These are phyloP conservation scores for Melampsora larici-populina DNA, from an alignment of 1,284 basidiomycete species.

Conservation along the genomic window DNA sequence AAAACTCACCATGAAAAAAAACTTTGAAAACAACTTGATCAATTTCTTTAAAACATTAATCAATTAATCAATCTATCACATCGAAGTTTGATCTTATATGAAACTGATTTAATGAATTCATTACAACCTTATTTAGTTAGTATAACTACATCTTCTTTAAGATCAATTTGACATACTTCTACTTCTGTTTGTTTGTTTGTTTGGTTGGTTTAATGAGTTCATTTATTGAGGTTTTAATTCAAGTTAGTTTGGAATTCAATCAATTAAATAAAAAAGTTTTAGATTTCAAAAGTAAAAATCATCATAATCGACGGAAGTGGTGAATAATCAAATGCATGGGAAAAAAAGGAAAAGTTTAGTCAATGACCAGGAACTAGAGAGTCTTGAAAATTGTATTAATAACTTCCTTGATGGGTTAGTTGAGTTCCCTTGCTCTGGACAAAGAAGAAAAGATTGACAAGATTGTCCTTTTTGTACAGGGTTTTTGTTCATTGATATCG, in stretches of 20 bases:
- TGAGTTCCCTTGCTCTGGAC: constrained; percentile 47
- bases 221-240: too few relatives aligned
- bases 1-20: constrained; percentile 65
- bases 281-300: constrained; percentile 41
- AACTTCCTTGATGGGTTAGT: too few relatives aligned
- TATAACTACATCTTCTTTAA: constrained; percentile 89
- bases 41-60: constrained; percentile 79
- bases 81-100: too few relatives aligned
- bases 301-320: constrained; percentile 55
- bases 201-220: too few relatives aligned
- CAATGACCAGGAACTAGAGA: too few relatives aligned
- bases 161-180: too few relatives aligned
- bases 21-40: constrained; percentile 75
- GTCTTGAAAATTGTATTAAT: too few relatives aligned
- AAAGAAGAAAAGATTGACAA: neutral
- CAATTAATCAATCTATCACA: too few relatives aligned
- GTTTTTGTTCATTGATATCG: constrained; percentile 96
- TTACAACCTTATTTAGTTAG: constrained; percentile 86
- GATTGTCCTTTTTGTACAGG: constrained; percentile 58
- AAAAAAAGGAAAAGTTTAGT: constrained; percentile 72
- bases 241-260: too few relatives aligned
- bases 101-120: too few relatives aligned
- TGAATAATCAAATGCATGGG: constrained; percentile 65
- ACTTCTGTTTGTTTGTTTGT: too few relatives aligned
- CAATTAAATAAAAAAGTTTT: too few relatives aligned